Conservation (phyloP, 1,284 basidiomycete species). For the Tylopilus orsonianus region DNA sequence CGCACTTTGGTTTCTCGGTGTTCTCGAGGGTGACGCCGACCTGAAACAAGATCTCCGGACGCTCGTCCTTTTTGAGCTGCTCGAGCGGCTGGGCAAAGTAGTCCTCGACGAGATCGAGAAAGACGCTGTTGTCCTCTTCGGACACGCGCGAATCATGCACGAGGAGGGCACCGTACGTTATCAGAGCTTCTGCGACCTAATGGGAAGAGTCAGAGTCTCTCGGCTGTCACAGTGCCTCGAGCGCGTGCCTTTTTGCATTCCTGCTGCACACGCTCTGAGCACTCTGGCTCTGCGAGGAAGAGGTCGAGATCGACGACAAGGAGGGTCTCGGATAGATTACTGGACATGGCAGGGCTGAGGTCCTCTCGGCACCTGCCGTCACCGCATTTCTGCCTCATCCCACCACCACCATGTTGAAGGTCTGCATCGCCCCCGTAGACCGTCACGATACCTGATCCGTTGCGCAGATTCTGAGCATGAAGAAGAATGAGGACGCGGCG, state of each 20-base stretch:
- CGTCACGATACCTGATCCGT: conserved; percentile 5
- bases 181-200: conserved; percentile 78
- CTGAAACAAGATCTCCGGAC: conserved; percentile 77
- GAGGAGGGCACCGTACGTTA: conserved; percentile 79
- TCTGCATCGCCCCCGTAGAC: conserved; percentile 22
- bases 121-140: conserved; percentile 74
- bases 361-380: conserved; percentile 30
- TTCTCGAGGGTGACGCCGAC: conserved; percentile 89
- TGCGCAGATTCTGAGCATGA: conserved; percentile 92
- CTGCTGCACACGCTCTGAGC: conserved; percentile 45
- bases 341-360: conserved; percentile 25
- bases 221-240: background rate
- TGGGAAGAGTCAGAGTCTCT: background rate
- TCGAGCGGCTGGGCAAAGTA: conserved; percentile 78
- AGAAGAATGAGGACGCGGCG: conserved; percentile 94
- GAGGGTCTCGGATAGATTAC: conserved; percentile 41
- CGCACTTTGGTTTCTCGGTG: conserved; percentile 90
- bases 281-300: conserved; percentile 53
- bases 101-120: conserved; percentile 82
- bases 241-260: conserved; percentile 67
- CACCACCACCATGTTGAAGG: conserved; percentile 44
- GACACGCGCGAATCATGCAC: conserved; percentile 82
- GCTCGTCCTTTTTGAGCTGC: conserved; percentile 70
- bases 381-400: conserved; percentile 23
- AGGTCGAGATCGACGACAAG: conserved; percentile 79